Base-by-base conservation (phyloP, 805 yeast genomes). In the Huiozyma naganishii region DNA sequence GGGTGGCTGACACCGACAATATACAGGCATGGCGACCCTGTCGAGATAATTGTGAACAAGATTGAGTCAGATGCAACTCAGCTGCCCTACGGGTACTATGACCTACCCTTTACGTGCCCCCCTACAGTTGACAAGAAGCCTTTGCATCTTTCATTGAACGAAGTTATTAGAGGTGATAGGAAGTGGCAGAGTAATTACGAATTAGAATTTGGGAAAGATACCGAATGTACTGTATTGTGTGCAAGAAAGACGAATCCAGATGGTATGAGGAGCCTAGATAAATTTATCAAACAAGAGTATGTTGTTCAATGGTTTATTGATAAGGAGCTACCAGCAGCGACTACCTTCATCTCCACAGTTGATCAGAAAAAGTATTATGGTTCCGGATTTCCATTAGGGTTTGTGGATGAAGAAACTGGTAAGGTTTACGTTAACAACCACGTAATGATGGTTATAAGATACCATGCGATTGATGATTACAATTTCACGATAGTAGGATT, bases 351-450 rank as follows among this genome's bases (percentile, higher is more conserved):
- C 32, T 72, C 76, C 28, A 72, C 74, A 6, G 75, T 72, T 9
- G 73, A 72, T 40, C 69, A 74, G 13, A 74, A 76, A 49, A 79
- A 83, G 52, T 83, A 81, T 62, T 87, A 87, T 53, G 82, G 87
- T 5, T 77, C 92, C 4, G 96, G 95, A 2, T 87, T 88, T 64
- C 89, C 94, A 2, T 60, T 87, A 32, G 96, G 96, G 0, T 80
- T 74, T 51, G 76, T 74, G 17, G 74, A 73, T 50, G 66, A 76
- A 46, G 53, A 52, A 4, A 54, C 61, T 0, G 80, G 70, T n/a
- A 72, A 73, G 40, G 67, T 79, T 5, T 83, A 76, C 56, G 48
- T 87, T 29, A 77, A 88, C 61, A 87, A 85, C 58, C 95, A 88
- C 59, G 78, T 83, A 7, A 82, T 82, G 81, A 54, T 87, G 43